Percentiles rank a stretch among this genome's conserved stretches.
phyloP scores from a whole-genome alignment of 306 rosid species.

The Trifolium dubium region DNA sequence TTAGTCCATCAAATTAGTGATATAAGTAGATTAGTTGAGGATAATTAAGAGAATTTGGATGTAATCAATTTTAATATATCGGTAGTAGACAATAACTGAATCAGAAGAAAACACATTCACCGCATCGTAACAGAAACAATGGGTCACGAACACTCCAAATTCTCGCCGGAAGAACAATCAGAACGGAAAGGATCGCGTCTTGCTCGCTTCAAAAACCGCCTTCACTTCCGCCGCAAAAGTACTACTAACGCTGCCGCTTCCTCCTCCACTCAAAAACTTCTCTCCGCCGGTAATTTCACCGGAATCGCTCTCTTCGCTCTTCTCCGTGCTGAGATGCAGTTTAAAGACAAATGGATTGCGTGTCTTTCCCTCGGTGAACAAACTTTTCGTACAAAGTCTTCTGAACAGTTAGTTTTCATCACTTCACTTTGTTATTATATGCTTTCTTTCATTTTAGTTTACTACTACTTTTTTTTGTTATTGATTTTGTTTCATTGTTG shows the following conservation, averaged over 20 bases:
- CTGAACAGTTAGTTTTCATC: slow-evolving; percentile 71
- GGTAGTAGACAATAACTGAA: no score
- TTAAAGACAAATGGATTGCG: slow-evolving; percentile 95
- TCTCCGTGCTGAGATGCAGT: slow-evolving; percentile 80
- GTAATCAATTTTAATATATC: no score
- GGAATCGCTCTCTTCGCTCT: slow-evolving; percentile 86
- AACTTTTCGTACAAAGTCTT: slow-evolving; percentile 75
- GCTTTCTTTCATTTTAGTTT: not conserved
- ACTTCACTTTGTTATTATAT: not conserved
- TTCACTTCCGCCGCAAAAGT: slow-evolving; percentile 40
- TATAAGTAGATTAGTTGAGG: no score
- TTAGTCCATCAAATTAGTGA: no score
- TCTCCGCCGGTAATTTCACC: slow-evolving; percentile 59
- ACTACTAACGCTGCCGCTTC: not conserved
- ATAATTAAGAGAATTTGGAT: no score
- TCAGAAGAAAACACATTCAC: no score
- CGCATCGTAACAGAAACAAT: no score
- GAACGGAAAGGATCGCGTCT: slow-evolving; percentile 48
- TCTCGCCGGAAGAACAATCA: not conserved
- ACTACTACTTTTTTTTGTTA: not conserved
- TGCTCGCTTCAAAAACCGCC: slow-evolving; percentile 64
- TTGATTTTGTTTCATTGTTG: slow-evolving; percentile 45
- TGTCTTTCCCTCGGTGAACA: slow-evolving; percentile 92
- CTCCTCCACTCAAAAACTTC: slow-evolving; percentile 46
- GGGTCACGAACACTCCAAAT: slow-evolving; percentile 71